phyloP scores from a whole-genome alignment of 148 eudicot species.

The Salicornia ramosissima region DNA sequence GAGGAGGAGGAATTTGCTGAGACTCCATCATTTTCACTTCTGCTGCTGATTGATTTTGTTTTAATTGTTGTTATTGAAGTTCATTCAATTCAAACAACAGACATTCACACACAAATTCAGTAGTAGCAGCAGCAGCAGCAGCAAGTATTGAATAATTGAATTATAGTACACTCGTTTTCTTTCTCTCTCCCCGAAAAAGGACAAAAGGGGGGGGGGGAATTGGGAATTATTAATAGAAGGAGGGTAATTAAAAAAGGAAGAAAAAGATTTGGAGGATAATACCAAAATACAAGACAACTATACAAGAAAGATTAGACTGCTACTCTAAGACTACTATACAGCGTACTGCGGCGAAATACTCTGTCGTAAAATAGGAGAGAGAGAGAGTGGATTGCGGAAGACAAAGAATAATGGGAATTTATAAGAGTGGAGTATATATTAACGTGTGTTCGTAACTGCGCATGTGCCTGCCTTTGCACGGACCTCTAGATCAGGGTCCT shows the following conservation, averaged over 20 bases:
- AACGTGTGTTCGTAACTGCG: constrained; percentile 7
- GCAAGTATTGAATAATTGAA: not conserved
- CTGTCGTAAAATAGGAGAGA: not conserved
- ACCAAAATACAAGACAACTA: too few relatives aligned
- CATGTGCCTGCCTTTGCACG: constrained; percentile 23
- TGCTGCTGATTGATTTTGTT: not conserved
- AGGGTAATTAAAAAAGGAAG: too few relatives aligned
- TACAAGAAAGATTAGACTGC: too few relatives aligned
- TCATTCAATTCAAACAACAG: too few relatives aligned
- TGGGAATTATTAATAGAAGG: not conserved
- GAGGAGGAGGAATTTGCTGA: constrained; percentile 6
- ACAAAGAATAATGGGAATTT: not conserved
- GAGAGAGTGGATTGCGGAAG: constrained; percentile 22
- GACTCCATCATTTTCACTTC: constrained; percentile 14
- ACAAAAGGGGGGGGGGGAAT: not conserved
- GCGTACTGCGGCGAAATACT: too few relatives aligned
- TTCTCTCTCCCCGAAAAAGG: not conserved
- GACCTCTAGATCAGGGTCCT: constrained; percentile 22
- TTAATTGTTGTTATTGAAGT: not conserved
- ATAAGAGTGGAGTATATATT: not conserved
- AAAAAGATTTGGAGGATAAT: constrained; percentile 1
- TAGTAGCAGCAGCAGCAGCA: not conserved
- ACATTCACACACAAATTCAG: not conserved
- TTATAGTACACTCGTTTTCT: constrained; percentile 8
- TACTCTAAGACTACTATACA: too few relatives aligned